Conservation (phyloP, 768 basidiomycete genomes). For the Collybiopsis luxurians region DNA sequence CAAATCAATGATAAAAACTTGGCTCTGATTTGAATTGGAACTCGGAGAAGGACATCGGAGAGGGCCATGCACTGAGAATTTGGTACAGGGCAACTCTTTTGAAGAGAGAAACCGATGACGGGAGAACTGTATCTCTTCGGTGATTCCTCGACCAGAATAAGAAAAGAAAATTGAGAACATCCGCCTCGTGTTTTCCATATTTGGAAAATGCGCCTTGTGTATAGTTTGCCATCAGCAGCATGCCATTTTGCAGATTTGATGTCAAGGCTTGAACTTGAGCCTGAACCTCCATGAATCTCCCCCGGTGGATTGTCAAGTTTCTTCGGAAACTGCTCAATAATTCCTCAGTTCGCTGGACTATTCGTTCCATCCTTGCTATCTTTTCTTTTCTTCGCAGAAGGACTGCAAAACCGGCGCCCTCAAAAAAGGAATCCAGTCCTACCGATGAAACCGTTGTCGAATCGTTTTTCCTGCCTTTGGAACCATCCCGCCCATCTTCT, state of each 20-base stretch:
- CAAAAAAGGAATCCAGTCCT: background rate
- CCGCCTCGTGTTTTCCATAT: conserved; percentile 7
- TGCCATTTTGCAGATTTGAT: background rate
- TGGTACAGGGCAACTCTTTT: no score
- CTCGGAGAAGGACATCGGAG: no score
- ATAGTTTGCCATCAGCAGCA: background rate
- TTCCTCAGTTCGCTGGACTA: background rate
- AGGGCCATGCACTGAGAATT: no score
- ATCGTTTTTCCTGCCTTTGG: background rate
- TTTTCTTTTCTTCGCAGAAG: background rate
- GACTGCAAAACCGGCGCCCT: background rate
- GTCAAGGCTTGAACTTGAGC: background rate
- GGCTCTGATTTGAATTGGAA: no score
- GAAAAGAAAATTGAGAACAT: background rate
- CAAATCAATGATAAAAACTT: no score
- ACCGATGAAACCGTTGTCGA: background rate
- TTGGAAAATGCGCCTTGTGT: background rate
- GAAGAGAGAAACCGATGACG: no score
- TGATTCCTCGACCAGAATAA: background rate
- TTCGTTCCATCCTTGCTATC: background rate
- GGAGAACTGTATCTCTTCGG: no score
- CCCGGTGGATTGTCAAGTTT: background rate
- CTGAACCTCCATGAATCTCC: conserved; percentile 2
- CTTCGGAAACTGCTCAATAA: background rate
- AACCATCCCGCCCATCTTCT: background rate